Evolutionary conservation across 2,329 filamentous ascomycete genomes (phyloP), one percentile per base, ranked within the genome.

Genomic region (Capronia americana): DNA sequence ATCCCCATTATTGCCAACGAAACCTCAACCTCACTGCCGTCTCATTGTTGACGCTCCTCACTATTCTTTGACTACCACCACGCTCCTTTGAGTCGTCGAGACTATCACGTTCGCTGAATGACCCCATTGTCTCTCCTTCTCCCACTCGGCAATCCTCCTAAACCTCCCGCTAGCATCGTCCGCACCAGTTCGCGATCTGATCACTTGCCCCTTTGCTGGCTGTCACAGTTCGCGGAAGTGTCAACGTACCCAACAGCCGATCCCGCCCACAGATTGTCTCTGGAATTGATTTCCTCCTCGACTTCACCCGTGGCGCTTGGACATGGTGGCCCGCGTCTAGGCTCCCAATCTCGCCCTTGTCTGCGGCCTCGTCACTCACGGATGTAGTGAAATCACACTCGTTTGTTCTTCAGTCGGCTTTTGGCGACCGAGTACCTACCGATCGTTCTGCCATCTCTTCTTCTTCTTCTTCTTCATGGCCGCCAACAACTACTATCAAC

Each of bases 401-500:
- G 48, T 51, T 51, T 51, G 48, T 28, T 12, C 23, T 44, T n/a
- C 7, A 44, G 5, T 44, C 38, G 38, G 17, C 32, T 34, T n/a
- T 63, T 55, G 48, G 24, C 48, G 8, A 4, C 4, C 48, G 48
- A 3, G 6, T 12, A 26, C 20, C 20, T 26, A 24, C 48, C 20
- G 48, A 23, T 12, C 20, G 10, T 28, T 53, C 20, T 28, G 48
- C 10, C 32, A 14, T 28, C 10, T 20, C 26, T 28, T 26, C 30
- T 6, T 30, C n/a, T n/a, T n/a, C n/a, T 48, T 11, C 46, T n/a
- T 51, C 48, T 6, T 20, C 26, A 89, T 90, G 88, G 84, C 87
- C 53, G 82, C 86, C 70, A 85, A 88, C 80, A 86, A 90, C 73
- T 91, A 91, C 79, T 91, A 91, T 79, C 82, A 83, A 71, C 75